Conservation (phyloP, 371 early-diverging fungal genomes). For the Dentiscutata heterogama region DNA sequence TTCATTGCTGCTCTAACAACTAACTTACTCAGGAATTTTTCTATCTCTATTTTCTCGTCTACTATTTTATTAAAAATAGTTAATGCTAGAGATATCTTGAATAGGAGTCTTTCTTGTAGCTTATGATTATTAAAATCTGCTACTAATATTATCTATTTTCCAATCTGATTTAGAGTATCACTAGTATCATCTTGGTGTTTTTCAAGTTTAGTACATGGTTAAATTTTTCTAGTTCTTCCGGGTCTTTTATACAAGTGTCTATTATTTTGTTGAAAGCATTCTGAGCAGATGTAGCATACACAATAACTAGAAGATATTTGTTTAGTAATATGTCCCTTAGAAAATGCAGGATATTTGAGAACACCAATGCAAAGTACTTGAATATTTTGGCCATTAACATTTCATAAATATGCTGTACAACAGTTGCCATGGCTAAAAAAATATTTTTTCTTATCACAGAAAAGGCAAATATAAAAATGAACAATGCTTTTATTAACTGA, state of each 20-base stretch:
- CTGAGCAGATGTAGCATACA: background rate
- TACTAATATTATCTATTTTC: too few species aligned
- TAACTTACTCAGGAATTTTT: too few species aligned
- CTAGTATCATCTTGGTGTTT: too few species aligned
- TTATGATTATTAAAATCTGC: too few species aligned
- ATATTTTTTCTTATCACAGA: background rate
- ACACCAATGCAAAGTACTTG: conserved; percentile 5
- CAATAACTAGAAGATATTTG: too few species aligned
- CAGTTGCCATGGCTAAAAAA: conserved; percentile 10
- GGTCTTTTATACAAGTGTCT: background rate
- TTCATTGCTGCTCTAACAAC: too few species aligned
- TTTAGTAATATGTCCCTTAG: background rate
- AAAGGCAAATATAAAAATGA: background rate
- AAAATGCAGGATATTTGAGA: background rate
- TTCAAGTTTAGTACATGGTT: too few species aligned
- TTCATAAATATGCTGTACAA: conserved; percentile 4
- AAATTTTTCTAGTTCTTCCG: background rate
- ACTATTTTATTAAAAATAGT: too few species aligned
- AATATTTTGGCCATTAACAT: background rate
- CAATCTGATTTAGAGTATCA: too few species aligned
- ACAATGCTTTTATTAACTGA: background rate
- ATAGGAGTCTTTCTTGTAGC: too few species aligned
- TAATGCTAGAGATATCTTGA: too few species aligned
- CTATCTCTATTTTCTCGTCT: too few species aligned
- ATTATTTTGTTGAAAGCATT: conserved; percentile 4